A percentile compares a stretch with the other conserved stretches of the same genome.
These are phyloP conservation scores for Aspergillus ochraceoroseus DNA, from an alignment of 2,329 filamentous ascomycete species.

Conservation along the genomic window DNA sequence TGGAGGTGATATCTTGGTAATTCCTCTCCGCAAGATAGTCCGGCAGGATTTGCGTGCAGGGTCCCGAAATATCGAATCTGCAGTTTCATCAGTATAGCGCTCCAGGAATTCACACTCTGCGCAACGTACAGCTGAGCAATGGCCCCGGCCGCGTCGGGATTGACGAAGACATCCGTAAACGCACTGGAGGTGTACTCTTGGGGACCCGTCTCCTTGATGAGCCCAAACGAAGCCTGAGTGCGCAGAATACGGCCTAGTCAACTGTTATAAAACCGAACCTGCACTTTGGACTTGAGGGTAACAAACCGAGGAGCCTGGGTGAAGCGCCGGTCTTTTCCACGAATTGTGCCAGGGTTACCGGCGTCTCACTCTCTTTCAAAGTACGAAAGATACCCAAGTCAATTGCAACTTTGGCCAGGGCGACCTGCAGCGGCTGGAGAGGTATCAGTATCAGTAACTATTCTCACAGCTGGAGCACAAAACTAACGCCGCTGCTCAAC, in stretches of 20 bases:
- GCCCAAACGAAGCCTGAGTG: slow-evolving; percentile 22
- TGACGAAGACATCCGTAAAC: slow-evolving; percentile 16
- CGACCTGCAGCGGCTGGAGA: background rate
- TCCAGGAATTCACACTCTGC: background rate
- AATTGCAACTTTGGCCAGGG: background rate
- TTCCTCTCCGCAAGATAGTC: background rate
- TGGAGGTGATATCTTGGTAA: slow-evolving; percentile 3
- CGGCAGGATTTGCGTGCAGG: slow-evolving; percentile 2
- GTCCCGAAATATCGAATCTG: slow-evolving; percentile 19
- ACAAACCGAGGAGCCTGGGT: background rate
- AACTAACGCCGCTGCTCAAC: slow-evolving; percentile 3
- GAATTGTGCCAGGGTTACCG: slow-evolving; percentile 1
- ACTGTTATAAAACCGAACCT: too few species aligned
- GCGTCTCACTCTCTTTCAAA: background rate
- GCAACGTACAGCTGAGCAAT: slow-evolving; percentile 1
- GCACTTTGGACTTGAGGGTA: too few species aligned
- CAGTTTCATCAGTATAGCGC: too few species aligned
- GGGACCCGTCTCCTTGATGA: slow-evolving; percentile 14
- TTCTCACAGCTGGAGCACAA: too few species aligned
- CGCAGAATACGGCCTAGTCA: slow-evolving; percentile 26
- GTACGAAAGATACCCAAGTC: background rate
- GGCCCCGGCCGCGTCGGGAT: slow-evolving; percentile 1
- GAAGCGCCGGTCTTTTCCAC: slow-evolving; percentile 1
- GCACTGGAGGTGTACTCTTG: slow-evolving; percentile 17
- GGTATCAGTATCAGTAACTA: too few species aligned